phyloP scores from a whole-genome alignment of 345 rosid genomes.

The Salix suchowensis region DNA sequence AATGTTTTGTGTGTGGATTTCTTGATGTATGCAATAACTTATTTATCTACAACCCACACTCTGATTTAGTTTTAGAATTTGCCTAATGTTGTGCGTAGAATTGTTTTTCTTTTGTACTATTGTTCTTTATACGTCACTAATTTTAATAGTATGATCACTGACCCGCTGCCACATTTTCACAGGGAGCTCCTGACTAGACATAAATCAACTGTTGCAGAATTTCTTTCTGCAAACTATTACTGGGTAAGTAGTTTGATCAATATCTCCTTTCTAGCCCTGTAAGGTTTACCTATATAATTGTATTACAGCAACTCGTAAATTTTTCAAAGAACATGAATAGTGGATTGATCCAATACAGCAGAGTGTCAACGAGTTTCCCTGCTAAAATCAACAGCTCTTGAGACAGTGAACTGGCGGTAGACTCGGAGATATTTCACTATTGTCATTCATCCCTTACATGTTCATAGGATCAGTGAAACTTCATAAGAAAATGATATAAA shows the following conservation, averaged over 20 bases:
- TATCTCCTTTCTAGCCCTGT: neutral
- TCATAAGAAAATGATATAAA: neutral
- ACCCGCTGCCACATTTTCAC: neutral
- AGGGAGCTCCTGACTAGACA: constrained; percentile 55
- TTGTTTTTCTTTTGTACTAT: neutral
- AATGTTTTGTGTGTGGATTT: neutral
- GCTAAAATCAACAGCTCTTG: neutral
- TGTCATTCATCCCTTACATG: neutral
- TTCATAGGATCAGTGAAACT: neutral
- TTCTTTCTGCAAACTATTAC: constrained; percentile 39
- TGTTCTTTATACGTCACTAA: neutral
- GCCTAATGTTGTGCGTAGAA: neutral
- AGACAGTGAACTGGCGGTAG: neutral
- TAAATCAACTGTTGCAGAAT: constrained; percentile 46
- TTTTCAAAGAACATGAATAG: neutral
- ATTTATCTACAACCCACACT: neutral
- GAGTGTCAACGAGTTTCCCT: neutral
- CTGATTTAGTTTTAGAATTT: neutral
- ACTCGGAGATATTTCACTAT: neutral
- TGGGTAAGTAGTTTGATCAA: constrained; percentile 32
- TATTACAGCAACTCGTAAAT: no score
- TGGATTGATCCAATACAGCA: neutral
- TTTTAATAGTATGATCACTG: constrained; percentile 3
- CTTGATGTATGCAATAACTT: neutral
- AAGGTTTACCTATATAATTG: neutral